These are phyloP conservation scores for Leccinum uliginosum DNA, from an alignment of 768 basidiomycete genomes.

Conservation along the genomic window DNA sequence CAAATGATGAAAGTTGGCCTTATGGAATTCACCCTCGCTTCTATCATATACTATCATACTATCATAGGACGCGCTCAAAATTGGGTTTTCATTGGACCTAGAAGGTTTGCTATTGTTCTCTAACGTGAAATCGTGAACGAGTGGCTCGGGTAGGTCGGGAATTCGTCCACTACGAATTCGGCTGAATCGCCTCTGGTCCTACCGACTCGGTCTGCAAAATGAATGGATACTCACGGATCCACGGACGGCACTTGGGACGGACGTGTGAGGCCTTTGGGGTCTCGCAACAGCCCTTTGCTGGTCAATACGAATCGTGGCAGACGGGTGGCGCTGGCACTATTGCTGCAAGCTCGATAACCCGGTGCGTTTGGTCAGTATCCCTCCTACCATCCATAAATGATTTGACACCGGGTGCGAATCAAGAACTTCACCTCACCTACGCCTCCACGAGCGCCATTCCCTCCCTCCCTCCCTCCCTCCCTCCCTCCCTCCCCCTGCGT, in stretches of 20 bases:
- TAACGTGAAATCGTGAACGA: background rate
- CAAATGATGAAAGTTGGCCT: slow-evolving; percentile 48
- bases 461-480: too few species aligned
- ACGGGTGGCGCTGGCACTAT: slow-evolving; percentile 61
- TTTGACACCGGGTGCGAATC: slow-evolving; percentile 35
- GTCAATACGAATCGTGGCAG: slow-evolving; percentile 57
- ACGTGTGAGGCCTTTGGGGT: slow-evolving; percentile 55
- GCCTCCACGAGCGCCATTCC: slow-evolving; percentile 57
- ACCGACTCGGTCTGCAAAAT: slow-evolving; percentile 61
- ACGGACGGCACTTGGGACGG: slow-evolving; percentile 56
- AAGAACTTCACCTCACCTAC: slow-evolving; percentile 52
- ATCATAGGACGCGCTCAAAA: slow-evolving; percentile 63
- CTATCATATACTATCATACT: too few species aligned
- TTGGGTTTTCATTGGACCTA: slow-evolving; percentile 80
- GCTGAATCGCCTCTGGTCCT: slow-evolving; percentile 60
- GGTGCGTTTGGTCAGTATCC: slow-evolving; percentile 52
- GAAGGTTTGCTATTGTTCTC: slow-evolving; percentile 41
- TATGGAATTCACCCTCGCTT: slow-evolving; percentile 45
- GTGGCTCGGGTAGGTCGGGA: slow-evolving; percentile 42
- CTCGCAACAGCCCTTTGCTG: slow-evolving; percentile 41
- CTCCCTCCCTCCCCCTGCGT: slow-evolving; percentile 53
- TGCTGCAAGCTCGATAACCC: slow-evolving; percentile 36
- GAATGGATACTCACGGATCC: slow-evolving; percentile 82
- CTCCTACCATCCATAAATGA: slow-evolving; percentile 45
- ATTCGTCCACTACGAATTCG: slow-evolving; percentile 44